Evolutionary conservation across 208 protist species (phyloP).

Genomic region (Leishmania guyanensis): DNA sequence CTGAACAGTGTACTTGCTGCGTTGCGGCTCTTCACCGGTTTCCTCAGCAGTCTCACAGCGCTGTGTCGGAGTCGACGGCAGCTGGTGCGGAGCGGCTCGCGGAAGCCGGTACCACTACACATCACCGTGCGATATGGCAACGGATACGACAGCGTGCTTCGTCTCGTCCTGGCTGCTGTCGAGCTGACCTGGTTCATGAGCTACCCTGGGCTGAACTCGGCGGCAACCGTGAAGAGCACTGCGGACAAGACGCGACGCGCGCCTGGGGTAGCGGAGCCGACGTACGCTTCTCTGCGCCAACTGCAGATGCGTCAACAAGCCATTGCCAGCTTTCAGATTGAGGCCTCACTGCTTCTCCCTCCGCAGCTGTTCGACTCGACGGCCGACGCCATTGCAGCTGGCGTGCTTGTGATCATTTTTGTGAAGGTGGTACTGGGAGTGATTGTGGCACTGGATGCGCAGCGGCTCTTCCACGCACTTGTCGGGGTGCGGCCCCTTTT

Average conservation of each 20-base stretch:
- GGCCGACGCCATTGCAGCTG: constrained; percentile 14
- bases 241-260: background rate
- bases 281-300: constrained; percentile 27
- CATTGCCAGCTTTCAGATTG: constrained; percentile 36
- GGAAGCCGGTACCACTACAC: constrained; percentile 25
- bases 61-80: constrained; percentile 11
- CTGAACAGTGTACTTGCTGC: constrained; percentile 19
- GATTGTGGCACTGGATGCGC: constrained; percentile 45
- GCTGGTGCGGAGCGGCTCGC: constrained; percentile 22
- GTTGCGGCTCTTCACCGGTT: constrained; percentile 7
- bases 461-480: constrained; percentile 68
- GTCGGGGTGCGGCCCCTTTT: constrained; percentile 61
- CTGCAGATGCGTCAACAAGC: constrained; percentile 26
- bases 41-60: constrained; percentile 25
- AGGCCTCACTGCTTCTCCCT: constrained; percentile 32
- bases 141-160: constrained; percentile 56
- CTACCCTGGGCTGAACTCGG: constrained; percentile 27
- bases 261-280: constrained; percentile 16
- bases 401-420: constrained; percentile 28
- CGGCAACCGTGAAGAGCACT: constrained; percentile 15
- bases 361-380: constrained; percentile 30
- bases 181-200: constrained; percentile 61
- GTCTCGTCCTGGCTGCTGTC: constrained; percentile 37
- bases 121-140: constrained; percentile 47
- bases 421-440: constrained; percentile 45